Evolutionary conservation across 768 basidiomycete genomes (phyloP), one percentile per base, ranked within the genome.

Genomic region (Crepidotus variabilis): DNA sequence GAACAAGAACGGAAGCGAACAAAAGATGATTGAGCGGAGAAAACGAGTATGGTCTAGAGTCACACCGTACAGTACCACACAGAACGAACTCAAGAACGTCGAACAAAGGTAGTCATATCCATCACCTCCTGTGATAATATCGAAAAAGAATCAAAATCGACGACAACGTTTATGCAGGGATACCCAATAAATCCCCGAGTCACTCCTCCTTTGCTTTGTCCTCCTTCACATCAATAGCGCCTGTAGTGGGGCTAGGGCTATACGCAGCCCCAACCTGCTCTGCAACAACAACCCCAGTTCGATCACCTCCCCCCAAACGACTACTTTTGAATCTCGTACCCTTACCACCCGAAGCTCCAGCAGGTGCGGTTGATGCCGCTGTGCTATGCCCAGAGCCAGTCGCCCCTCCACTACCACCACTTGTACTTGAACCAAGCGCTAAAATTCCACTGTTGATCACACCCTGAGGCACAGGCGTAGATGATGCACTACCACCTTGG

Each of bases 271-370:
- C 76, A 28, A 83, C 70, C 63, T 75, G 71, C 64, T 81, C 81
- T 13, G 83, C 79, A 33, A 80, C 74, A n/a, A 80, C 76, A 3
- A 77, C 69, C 1, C 77, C 77, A 7, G 61, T 65, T 46, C 73
- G 66, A 51, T 78, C 78, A 22, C 69, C 71, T 24, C 59, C 64
- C 20, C 73, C 79, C 32, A 88, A 71, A 32, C 87, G 88, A 64
- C 82, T 89, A 64, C 88, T 90, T 81, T 90, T 90, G 71, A 89
- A 91, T 57, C 81, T 76, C 28, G 51, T 52, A 16, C 56, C 55
- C 18, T 58, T 54, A 35, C 54, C 50, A 14, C 57, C 23, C 3
- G 46, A 43, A 47, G 48, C 39, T 22, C 32, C 32, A 16, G 47
- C 46, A 52, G 61, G 55, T 5, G 58, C 55, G 6, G 39, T 5